Base-by-base conservation (phyloP, 179 eudicot genomes). In the Dionaea muscipula region DNA sequence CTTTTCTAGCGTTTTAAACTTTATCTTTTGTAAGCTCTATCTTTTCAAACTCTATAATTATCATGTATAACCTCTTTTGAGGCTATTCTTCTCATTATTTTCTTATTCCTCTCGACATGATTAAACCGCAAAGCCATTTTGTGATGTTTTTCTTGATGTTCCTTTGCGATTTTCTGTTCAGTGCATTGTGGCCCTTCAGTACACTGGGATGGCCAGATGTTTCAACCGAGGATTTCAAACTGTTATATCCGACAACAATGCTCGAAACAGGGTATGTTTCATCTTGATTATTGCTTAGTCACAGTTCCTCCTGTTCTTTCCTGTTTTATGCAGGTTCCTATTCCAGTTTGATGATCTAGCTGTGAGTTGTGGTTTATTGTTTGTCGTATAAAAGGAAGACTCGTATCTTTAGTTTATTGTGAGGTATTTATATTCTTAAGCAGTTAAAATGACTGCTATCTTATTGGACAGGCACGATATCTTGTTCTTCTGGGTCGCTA, bases 401-500 rank as follows among this genome's bases (percentile, higher is more conserved):
- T n/a, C n/a, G n/a, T n/a, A n/a, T n/a, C n/a, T n/a, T n/a, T n/a
- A n/a, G n/a, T n/a, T n/a, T n/a, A n/a, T n/a, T n/a, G n/a, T n/a
- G n/a, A 3, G 3, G 3, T 28, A 28, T 28, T 28, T 28, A 31
- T 31, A 31, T 11, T 11, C 35, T 0, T 31, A 31, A 4, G 0
- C 0, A 4, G 10, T 31, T 11, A 0, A 31, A 31, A 6, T 31
- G 16, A 31, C 35, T 40, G 28, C 26, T 46, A 10, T 24, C 39
- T 55, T 62, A 55, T 65, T 51, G 64, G 55, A 67, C 88, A 91
- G 98, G 83, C 99, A 93, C 63, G 99, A 93, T 65, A 93, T 93
- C 67, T 74, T 93, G 57, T 93, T 93, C 75, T 93, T 93, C 57
- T 93, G 99, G 99, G 99, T 93, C 71, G 96, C 99, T 45, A 80